phyloP scores from a whole-genome alignment of 2,329 filamentous ascomycete species.

The Chrysoporthe deuterocubensis region DNA sequence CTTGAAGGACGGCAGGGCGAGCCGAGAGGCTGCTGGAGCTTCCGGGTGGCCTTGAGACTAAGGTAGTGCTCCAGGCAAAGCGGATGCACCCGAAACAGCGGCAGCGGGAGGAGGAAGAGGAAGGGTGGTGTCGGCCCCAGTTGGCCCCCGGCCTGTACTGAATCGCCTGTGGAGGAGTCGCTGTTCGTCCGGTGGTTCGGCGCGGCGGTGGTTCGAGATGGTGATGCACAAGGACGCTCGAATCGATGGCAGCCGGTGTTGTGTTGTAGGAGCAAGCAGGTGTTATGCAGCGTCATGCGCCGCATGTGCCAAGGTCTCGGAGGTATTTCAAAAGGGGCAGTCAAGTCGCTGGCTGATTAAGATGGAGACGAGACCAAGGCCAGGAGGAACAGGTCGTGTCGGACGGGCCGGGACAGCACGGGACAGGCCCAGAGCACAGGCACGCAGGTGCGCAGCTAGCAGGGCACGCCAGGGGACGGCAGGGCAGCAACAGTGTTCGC shows the following conservation, averaged over 20 bases:
- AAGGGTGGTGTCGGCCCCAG: conserved; percentile 21
- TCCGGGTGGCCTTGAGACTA: conserved; percentile 1
- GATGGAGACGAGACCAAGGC: conserved; percentile 8
- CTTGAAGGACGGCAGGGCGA: conserved; percentile 20
- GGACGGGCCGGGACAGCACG: neutral
- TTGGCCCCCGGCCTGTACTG: conserved; percentile 11
- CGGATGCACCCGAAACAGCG: conserved; percentile 18
- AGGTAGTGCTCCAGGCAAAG: neutral
- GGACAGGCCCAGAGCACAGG: neutral
- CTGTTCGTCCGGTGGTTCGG: neutral
- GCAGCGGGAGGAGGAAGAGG: conserved; percentile 6
- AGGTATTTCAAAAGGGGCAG: conserved; percentile 9
- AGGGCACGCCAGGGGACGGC: neutral
- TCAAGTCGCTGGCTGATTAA: conserved; percentile 17
- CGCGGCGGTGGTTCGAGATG: neutral
- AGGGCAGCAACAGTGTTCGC: neutral
- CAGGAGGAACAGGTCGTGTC: conserved; percentile 1
- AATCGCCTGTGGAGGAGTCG: conserved; percentile 3
- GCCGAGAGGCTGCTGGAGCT: conserved; percentile 19
- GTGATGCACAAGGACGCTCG: conserved; percentile 17
- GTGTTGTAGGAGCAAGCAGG: conserved; percentile 9
- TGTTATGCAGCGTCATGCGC: conserved; percentile 27
- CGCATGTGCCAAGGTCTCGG: conserved; percentile 6
- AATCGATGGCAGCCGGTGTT: conserved; percentile 5
- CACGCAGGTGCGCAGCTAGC: too few species aligned